A percentile compares a stretch with the other conserved stretches of the same genome.
Evolutionary conservation across 2,329 filamentous ascomycete species (phyloP).

Genomic region (Bertia moriformis): DNA sequence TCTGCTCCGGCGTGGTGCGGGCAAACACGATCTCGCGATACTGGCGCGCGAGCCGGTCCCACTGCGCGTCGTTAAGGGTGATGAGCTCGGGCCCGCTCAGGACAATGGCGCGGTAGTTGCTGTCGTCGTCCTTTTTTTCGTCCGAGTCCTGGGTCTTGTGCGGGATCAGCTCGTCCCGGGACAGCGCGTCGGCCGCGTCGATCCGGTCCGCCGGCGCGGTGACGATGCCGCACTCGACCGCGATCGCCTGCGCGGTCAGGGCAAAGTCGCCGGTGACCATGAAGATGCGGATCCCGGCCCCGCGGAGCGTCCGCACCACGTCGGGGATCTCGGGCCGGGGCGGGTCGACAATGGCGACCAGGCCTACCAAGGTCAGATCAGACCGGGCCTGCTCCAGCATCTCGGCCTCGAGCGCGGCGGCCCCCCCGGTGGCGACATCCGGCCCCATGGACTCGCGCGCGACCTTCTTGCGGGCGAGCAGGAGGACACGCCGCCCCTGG

Average conservation of each 20-base stretch:
- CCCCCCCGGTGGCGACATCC: constrained; percentile 24
- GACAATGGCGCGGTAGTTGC: constrained; percentile 34
- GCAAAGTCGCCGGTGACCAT: constrained; percentile 73
- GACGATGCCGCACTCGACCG: constrained; percentile 58
- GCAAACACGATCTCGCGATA: constrained; percentile 67
- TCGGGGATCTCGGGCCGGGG: constrained; percentile 42
- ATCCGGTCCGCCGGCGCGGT: constrained; percentile 31
- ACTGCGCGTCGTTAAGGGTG: constrained; percentile 51
- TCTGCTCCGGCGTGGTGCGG: constrained; percentile 64
- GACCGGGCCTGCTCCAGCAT: constrained; percentile 34
- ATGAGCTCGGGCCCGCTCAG: constrained; percentile 53
- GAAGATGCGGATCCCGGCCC: constrained; percentile 61
- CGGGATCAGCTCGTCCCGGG: constrained; percentile 17
- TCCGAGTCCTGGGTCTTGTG: too few species aligned
- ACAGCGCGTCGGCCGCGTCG: constrained; percentile 36
- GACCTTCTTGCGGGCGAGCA: constrained; percentile 48
- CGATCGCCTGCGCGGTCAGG: constrained; percentile 60
- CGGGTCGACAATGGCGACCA: constrained; percentile 45
- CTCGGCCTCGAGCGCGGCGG: constrained; percentile 37
- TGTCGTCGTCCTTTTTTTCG: constrained; percentile 8
- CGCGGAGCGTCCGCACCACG: constrained; percentile 45
- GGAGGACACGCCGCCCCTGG: constrained; percentile 52
- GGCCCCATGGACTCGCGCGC: constrained; percentile 20
- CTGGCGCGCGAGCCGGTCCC: constrained; percentile 42
- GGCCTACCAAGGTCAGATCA: constrained; percentile 34